Percentiles rank a stretch among this genome's conserved stretches.
Conservation (phyloP, 2,329 filamentous ascomycete genomes). For the Colletotrichum eremochloae region DNA sequence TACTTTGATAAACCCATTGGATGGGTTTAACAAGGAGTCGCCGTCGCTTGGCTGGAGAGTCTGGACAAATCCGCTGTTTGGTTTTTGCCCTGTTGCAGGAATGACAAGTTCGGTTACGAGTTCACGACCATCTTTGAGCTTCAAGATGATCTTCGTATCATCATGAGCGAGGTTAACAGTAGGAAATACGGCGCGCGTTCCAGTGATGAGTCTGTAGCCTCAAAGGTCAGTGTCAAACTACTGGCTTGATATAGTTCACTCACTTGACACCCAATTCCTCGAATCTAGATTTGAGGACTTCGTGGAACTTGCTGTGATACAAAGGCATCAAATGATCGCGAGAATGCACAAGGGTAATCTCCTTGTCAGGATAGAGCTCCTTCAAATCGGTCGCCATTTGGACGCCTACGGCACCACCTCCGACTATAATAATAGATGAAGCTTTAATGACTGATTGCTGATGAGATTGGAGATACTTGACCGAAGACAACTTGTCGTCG, state of each 20-base stretch:
- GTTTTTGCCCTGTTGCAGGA: slow-evolving; percentile 27
- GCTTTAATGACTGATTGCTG: slow-evolving; percentile 44
- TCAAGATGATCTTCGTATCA: not conserved
- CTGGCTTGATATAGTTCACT: not conserved
- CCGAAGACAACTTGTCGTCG: slow-evolving; percentile 43
- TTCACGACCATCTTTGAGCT: slow-evolving; percentile 15
- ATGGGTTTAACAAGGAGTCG: not conserved
- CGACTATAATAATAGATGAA: slow-evolving; percentile 51
- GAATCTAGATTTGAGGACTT: slow-evolving; percentile 27
- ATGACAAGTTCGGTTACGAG: slow-evolving; percentile 25
- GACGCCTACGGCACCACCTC: slow-evolving; percentile 64
- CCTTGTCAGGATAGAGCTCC: slow-evolving; percentile 59
- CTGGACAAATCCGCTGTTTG: slow-evolving; percentile 19
- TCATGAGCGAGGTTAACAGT: not conserved
- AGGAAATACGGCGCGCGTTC: slow-evolving; percentile 9
- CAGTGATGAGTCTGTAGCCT: slow-evolving; percentile 9
- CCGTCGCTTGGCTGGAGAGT: slow-evolving; percentile 10
- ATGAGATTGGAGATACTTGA: slow-evolving; percentile 49
- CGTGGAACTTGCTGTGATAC: slow-evolving; percentile 28
- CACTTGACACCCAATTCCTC: slow-evolving; percentile 20
- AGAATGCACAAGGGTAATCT: slow-evolving; percentile 63
- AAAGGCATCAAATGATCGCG: slow-evolving; percentile 53
- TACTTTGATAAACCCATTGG: slow-evolving; percentile 52
- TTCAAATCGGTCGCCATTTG: slow-evolving; percentile 64
- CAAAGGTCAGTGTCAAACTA: not conserved